A percentile compares a stretch with the other conserved stretches of the same genome.
phyloP scores from a whole-genome alignment of 306 rosid species.

The Fragaria iinumae region DNA sequence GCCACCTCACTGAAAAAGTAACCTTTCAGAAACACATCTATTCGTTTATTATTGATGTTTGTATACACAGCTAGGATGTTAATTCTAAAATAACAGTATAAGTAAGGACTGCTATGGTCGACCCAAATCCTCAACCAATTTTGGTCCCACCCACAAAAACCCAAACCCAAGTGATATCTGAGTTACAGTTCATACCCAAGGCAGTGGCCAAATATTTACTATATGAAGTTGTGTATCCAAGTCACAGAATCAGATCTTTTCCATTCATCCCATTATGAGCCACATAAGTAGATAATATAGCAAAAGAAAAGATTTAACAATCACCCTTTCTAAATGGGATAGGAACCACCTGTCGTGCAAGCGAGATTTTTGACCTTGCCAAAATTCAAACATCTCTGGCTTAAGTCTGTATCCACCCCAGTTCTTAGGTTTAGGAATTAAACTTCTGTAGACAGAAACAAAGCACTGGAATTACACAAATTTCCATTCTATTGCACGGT shows the following conservation, averaged over 20 bases:
- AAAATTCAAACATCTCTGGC: conserved; percentile 82
- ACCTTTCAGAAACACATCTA: neutral
- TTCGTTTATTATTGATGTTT: neutral
- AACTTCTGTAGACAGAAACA: conserved; percentile 56
- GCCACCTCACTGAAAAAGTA: neutral
- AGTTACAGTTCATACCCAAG: conserved; percentile 14
- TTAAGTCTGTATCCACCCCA: conserved; percentile 98
- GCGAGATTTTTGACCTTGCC: conserved; percentile 98
- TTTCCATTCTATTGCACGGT: conserved; percentile 11
- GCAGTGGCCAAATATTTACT: neutral
- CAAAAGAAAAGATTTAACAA: conserved; percentile 26
- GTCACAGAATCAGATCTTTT: neutral
- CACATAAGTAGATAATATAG: conserved; percentile 11
- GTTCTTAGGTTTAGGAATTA: conserved; percentile 78
- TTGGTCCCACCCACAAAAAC: neutral
- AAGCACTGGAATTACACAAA: conserved; percentile 9
- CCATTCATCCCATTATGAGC: neutral
- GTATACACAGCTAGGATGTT: neutral
- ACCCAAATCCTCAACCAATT: neutral
- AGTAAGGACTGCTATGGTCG: neutral
- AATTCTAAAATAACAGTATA: neutral
- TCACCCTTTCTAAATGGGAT: conserved; percentile 50
- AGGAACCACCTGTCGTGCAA: conserved; percentile 98
- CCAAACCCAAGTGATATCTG: conserved; percentile 1
- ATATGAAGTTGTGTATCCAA: neutral